A percentile compares a stretch with the other conserved stretches of the same genome.
phyloP scores from a whole-genome alignment of 306 rosid species.

The Castanea mollissima region DNA sequence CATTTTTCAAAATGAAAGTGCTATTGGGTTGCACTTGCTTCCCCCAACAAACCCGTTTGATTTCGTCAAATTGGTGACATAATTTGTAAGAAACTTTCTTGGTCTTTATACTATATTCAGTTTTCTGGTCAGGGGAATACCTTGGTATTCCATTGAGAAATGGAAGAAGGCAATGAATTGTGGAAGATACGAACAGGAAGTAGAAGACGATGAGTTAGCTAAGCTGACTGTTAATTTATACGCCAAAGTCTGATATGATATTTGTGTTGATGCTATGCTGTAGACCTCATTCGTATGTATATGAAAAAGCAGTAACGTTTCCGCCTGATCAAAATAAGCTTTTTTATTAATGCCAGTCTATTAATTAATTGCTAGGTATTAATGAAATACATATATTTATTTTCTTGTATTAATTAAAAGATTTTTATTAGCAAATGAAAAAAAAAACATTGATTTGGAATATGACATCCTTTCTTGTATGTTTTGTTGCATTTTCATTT shows the following conservation, averaged over 20 bases:
- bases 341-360: too few species aligned
- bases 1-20: constrained; percentile 35
- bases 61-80: constrained; percentile 10
- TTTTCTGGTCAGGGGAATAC: not conserved
- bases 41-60: constrained; percentile 13
- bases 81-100: constrained; percentile 33
- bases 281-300: too few species aligned
- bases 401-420: too few species aligned
- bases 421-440: too few species aligned
- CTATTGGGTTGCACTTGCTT: constrained; percentile 7
- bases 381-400: too few species aligned
- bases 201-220: not conserved
- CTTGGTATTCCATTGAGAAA: constrained; percentile 26
- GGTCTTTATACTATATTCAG: constrained; percentile 27
- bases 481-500: too few species aligned
- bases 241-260: not conserved
- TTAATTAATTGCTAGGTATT: too few species aligned
- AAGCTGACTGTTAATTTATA: not conserved
- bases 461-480: too few species aligned
- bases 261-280: not conserved
- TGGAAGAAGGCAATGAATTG: not conserved
- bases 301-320: too few species aligned
- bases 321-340: too few species aligned
- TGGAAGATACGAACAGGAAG: not conserved
- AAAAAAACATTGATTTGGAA: too few species aligned